phyloP scores from a whole-genome alignment of 176 grass and related monocot species.

The Thinopyrum elongatum region DNA sequence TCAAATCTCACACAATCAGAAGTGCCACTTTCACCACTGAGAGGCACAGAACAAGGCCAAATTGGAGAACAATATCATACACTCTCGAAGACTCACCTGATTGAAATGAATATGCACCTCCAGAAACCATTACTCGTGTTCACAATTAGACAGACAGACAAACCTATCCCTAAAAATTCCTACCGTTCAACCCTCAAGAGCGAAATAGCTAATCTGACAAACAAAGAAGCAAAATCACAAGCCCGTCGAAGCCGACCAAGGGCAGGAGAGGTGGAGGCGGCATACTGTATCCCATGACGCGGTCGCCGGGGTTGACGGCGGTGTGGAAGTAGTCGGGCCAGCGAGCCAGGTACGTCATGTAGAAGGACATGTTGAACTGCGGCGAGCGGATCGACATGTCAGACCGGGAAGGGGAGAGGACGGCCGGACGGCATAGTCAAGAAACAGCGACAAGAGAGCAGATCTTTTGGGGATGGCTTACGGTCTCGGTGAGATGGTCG shows the following conservation, averaged over 20 bases:
- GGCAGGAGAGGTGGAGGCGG: not conserved
- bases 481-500: conserved; percentile 96
- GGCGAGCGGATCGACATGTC: not conserved
- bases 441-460: not conserved
- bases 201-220: conserved; percentile 2
- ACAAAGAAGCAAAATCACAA: conserved; percentile 7
- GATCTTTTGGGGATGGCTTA: conserved; percentile 16
- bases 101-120: not conserved
- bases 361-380: conserved; percentile 99
- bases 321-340: conserved; percentile 98
- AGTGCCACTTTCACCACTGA: not conserved
- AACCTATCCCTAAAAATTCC: not conserved
- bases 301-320: conserved; percentile 61
- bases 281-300: conserved; percentile 98
- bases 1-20: not conserved
- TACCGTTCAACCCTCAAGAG: not conserved
- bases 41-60: not conserved
- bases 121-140: not conserved
- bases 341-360: conserved; percentile 98
- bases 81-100: not conserved
- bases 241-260: not conserved
- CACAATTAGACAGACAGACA: not conserved
- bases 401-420: not conserved
- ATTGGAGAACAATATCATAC: not conserved
- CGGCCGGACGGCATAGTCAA: not conserved